Evolutionary conservation across 1,284 basidiomycete genomes (phyloP).

Genomic region (Uromyces viciae-fabae): DNA sequence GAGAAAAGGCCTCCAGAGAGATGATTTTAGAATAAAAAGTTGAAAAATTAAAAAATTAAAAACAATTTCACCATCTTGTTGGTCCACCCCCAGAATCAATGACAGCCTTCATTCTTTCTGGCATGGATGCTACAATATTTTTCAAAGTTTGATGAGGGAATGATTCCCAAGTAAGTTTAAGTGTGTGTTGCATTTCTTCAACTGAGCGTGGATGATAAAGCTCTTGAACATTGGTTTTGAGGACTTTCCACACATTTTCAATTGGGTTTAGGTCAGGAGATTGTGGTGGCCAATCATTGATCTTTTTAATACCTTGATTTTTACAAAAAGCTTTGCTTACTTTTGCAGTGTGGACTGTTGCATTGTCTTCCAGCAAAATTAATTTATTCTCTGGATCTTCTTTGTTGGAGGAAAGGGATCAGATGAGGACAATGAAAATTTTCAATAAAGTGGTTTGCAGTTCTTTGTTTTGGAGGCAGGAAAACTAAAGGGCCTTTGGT

Average conservation of each 20-base stretch:
- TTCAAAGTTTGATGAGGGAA: neutral
- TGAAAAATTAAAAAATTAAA: too few species aligned
- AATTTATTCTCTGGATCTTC: neutral
- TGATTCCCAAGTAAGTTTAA: conserved; percentile 6
- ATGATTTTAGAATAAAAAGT: too few species aligned
- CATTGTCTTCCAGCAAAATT: conserved; percentile 21
- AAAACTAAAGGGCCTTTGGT: neutral
- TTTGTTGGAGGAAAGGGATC: neutral
- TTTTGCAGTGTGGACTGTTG: neutral
- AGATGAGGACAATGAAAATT: neutral
- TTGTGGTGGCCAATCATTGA: neutral
- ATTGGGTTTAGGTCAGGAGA: conserved; percentile 37
- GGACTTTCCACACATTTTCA: conserved; percentile 28
- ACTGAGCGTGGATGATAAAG: neutral
- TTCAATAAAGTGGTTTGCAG: neutral
- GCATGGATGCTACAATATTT: conserved; percentile 12
- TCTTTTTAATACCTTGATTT: neutral
- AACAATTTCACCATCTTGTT: too few species aligned
- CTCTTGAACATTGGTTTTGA: conserved; percentile 11
- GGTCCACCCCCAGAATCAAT: neutral
- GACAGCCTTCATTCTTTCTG: conserved; percentile 3
- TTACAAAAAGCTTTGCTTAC: neutral
- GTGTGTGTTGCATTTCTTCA: neutral
- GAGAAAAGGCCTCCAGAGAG: too few species aligned
- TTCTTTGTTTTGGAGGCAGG: neutral